Evolutionary conservation across 805 yeast species (phyloP).

Genomic region (Pichia phayaonensis): DNA sequence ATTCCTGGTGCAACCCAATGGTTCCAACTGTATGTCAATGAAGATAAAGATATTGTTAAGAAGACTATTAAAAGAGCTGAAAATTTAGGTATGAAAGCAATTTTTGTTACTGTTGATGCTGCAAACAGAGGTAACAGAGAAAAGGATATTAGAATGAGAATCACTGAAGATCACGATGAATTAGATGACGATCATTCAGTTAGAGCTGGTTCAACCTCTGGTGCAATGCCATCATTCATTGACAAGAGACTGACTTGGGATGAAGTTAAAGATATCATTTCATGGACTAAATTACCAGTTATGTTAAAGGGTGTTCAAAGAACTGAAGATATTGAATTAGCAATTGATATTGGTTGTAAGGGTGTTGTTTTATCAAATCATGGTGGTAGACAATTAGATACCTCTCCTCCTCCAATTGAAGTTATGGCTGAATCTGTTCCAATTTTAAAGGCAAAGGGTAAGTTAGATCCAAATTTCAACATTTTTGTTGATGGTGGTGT

Average conservation of each 20-base stretch:
- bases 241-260: conserved; percentile 62
- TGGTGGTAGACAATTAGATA: conserved; percentile 86
- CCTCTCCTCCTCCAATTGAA: conserved; percentile 66
- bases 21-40: conserved; percentile 81
- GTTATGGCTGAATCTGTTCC: conserved; percentile 65
- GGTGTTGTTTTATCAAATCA: conserved; percentile 81
- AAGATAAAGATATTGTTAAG: conserved; percentile 37
- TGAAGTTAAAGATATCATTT: conserved; percentile 50
- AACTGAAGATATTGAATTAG: conserved; percentile 65
- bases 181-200: conserved; percentile 42
- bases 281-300: conserved; percentile 54
- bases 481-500: conserved; percentile 72
- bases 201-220: conserved; percentile 72
- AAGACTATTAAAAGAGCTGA: conserved; percentile 21
- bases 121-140: conserved; percentile 88
- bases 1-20: conserved; percentile 66
- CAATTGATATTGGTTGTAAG: conserved; percentile 60
- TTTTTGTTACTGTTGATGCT: conserved; percentile 88
- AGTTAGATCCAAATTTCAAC: conserved; percentile 46
- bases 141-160: conserved; percentile 36
- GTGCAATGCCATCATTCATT: conserved; percentile 77
- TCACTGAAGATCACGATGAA: conserved; percentile 37
- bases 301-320: conserved; percentile 79
- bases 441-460: conserved; percentile 34
- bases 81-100: conserved; percentile 47